Evolutionary conservation across 306 rosid genomes (phyloP).

Genomic region (Glycine latifolia): DNA sequence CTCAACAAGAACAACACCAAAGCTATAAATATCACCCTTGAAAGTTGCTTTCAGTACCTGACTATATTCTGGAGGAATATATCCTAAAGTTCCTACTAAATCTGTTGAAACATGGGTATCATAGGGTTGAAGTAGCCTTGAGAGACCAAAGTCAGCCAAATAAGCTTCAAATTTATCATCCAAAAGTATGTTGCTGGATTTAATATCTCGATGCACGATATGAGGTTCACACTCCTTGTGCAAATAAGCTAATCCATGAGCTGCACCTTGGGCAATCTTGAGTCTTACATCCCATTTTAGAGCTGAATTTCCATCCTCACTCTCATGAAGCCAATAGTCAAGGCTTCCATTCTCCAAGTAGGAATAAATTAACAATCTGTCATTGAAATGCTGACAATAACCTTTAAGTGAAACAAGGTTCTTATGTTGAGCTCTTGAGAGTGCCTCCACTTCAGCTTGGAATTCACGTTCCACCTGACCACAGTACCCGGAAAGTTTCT

Average conservation of each 20-base stretch:
- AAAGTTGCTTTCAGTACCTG: constrained; percentile 32
- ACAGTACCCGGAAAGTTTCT: constrained; percentile 73
- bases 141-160: constrained; percentile 74
- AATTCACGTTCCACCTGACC: constrained; percentile 77
- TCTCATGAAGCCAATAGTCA: constrained; percentile 76
- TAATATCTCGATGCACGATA: constrained; percentile 69
- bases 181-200: constrained; percentile 72
- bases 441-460: constrained; percentile 77
- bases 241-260: constrained; percentile 68
- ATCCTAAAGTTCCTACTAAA: constrained; percentile 76
- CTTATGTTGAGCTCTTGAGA: constrained; percentile 73
- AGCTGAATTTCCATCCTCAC: constrained; percentile 50
- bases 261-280: constrained; percentile 66
- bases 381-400: constrained; percentile 62
- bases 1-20: too few relatives aligned
- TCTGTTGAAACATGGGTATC: constrained; percentile 73
- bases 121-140: constrained; percentile 68
- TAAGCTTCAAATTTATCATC: constrained; percentile 64
- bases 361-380: constrained; percentile 68
- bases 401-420: constrained; percentile 77
- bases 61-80: constrained; percentile 74
- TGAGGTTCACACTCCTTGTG: constrained; percentile 68
- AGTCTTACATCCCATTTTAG: constrained; percentile 69
- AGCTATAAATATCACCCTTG: too few relatives aligned
- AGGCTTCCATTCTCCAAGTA: constrained; percentile 77